phyloP scores from a whole-genome alignment of 768 basidiomycete genomes.

The Dictyophora rubrovolvata region DNA sequence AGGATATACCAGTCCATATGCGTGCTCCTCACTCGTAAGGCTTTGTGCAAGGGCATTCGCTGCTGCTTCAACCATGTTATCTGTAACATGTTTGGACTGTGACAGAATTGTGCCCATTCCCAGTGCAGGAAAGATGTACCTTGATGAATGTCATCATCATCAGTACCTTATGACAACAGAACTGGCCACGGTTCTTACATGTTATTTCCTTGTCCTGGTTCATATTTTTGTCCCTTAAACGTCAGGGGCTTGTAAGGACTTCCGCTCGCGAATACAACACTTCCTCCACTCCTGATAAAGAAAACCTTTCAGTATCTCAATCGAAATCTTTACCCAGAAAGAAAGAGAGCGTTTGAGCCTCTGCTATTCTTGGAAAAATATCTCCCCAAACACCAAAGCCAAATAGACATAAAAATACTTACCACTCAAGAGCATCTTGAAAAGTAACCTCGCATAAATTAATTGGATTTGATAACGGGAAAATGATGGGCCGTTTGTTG shows the following conservation, averaged over 20 bases:
- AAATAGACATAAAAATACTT: neutral
- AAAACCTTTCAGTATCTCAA: neutral
- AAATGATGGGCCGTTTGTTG: constrained; percentile 32
- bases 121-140: constrained; percentile 16
- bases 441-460: constrained; percentile 20
- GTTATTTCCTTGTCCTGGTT: constrained; percentile 35
- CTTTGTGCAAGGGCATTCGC: constrained; percentile 26
- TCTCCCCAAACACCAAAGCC: constrained; percentile 19
- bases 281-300: constrained; percentile 1
- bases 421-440: constrained; percentile 21
- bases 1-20: constrained; percentile 28
- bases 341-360: neutral
- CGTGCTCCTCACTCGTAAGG: constrained; percentile 25
- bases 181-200: constrained; percentile 15
- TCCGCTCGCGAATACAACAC: constrained; percentile 29
- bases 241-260: constrained; percentile 27
- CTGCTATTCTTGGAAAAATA: neutral
- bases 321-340: too few relatives aligned
- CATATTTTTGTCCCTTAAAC: constrained; percentile 21
- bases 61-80: constrained; percentile 29
- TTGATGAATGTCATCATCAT: neutral
- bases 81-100: constrained; percentile 25
- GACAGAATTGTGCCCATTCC: constrained; percentile 23
- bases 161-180: neutral
- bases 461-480: constrained; percentile 33